phyloP scores from a whole-genome alignment of 352 stramenopile species.

The Pythium monospermum region DNA sequence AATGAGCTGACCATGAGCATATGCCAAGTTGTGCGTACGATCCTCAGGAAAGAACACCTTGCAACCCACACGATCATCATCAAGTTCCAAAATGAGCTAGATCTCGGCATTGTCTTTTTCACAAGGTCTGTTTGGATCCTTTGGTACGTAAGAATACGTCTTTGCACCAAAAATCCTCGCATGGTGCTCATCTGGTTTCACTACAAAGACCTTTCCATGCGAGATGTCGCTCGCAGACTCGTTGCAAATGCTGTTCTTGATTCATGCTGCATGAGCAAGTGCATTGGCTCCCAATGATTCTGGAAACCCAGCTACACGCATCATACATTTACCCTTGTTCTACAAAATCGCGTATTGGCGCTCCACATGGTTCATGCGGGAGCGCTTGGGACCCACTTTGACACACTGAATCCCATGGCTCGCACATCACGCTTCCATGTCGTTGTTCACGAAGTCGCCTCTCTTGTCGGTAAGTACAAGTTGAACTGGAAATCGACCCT shows the following conservation, averaged over 20 bases:
- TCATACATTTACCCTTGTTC: slow-evolving; percentile 3
- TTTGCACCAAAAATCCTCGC: not conserved
- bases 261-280: not conserved
- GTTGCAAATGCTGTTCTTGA: slow-evolving; percentile 9
- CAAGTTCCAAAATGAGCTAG: not conserved
- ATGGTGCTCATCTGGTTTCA: slow-evolving; percentile 2
- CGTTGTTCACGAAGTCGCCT: slow-evolving; percentile 3
- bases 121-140: not conserved
- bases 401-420: slow-evolving; percentile 1
- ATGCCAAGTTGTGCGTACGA: too few relatives aligned
- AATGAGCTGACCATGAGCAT: too few relatives aligned
- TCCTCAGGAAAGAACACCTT: slow-evolving; percentile 1
- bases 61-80: not conserved
- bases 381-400: slow-evolving; percentile 13
- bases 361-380: slow-evolving; percentile 12
- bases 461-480: slow-evolving; percentile 1
- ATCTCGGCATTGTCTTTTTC: too few relatives aligned
- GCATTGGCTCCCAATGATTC: slow-evolving; percentile 5
- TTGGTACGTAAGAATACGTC: slow-evolving; percentile 1
- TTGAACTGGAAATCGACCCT: slow-evolving; percentile 1
- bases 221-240: not conserved
- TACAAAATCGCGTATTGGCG: not conserved
- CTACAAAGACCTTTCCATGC: slow-evolving; percentile 8
- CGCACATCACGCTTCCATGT: slow-evolving; percentile 2
- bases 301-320: not conserved